phyloP scores from a whole-genome alignment of 805 yeast species.

The Pichia manshurica region DNA sequence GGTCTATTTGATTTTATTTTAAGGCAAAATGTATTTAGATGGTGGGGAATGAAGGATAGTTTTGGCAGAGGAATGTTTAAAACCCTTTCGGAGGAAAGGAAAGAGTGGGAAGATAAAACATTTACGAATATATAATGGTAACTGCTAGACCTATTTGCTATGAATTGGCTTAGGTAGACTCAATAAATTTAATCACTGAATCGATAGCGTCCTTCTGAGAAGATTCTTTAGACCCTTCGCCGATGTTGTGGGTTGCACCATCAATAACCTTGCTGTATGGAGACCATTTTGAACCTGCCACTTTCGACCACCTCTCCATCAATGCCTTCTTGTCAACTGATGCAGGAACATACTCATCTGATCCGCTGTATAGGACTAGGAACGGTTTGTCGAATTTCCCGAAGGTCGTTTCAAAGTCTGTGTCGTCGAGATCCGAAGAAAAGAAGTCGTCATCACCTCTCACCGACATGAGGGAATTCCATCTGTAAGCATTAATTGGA shows the following conservation, averaged over 20 bases:
- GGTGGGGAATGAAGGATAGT: constrained; percentile 55
- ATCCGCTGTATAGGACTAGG: constrained; percentile 51
- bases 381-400: constrained; percentile 47
- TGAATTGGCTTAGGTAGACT: neutral
- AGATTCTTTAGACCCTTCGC: constrained; percentile 31
- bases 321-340: constrained; percentile 43
- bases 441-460: constrained; percentile 80
- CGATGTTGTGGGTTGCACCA: constrained; percentile 57
- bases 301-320: constrained; percentile 43
- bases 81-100: constrained; percentile 22
- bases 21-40: constrained; percentile 46
- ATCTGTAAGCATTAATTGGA: constrained; percentile 66
- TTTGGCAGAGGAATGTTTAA: constrained; percentile 23
- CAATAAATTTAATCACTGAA: constrained; percentile 15
- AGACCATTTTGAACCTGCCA: constrained; percentile 47
- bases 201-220: constrained; percentile 15
- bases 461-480: constrained; percentile 51
- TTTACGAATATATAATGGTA: neutral
- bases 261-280: constrained; percentile 44
- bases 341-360: constrained; percentile 60
- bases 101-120: constrained; percentile 19
- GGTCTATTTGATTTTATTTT: constrained; percentile 67
- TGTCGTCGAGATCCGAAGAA: constrained; percentile 46
- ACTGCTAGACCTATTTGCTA: no score
- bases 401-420: constrained; percentile 42